phyloP scores from a whole-genome alignment of 2,329 filamentous ascomycete species.

The Pyrenophora teres region DNA sequence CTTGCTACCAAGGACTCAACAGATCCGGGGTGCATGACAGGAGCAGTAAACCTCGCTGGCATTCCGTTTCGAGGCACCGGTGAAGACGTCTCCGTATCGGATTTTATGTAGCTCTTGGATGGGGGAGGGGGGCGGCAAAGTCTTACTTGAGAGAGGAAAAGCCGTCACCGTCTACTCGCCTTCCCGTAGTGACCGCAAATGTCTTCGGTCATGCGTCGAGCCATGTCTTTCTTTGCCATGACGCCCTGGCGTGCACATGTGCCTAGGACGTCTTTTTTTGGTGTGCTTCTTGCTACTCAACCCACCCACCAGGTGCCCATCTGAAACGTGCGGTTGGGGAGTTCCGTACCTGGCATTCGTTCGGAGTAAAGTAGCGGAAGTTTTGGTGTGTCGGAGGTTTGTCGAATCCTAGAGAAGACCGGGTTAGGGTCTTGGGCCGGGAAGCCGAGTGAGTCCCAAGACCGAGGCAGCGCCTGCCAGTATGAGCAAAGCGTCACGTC shows the following conservation, averaged over 20 bases:
- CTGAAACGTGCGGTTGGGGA: background rate
- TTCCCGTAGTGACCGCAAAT: background rate
- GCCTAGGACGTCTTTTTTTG: too few relatives aligned
- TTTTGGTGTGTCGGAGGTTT: background rate
- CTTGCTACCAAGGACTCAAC: slow-evolving; percentile 14
- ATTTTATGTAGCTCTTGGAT: background rate
- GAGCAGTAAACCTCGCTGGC: slow-evolving; percentile 10
- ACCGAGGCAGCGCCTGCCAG: background rate
- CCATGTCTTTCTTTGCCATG: too few relatives aligned
- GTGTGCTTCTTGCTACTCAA: too few relatives aligned
- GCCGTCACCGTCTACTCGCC: slow-evolving; percentile 2
- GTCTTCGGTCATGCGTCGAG: background rate
- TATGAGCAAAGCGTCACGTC: background rate
- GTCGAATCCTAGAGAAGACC: background rate
- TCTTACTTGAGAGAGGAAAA: background rate
- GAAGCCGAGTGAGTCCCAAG: background rate
- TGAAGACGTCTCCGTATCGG: background rate
- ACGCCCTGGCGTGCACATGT: too few relatives aligned
- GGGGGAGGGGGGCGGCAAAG: background rate
- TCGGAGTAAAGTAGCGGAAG: background rate
- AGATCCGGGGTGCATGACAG: slow-evolving; percentile 25
- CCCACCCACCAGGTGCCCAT: too few relatives aligned
- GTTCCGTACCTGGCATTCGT: background rate
- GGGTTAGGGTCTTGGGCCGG: background rate
- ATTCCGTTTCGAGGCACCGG: slow-evolving; percentile 7